phyloP scores from a whole-genome alignment of 257 asterid species.

The Thymus quinquecostatus region DNA sequence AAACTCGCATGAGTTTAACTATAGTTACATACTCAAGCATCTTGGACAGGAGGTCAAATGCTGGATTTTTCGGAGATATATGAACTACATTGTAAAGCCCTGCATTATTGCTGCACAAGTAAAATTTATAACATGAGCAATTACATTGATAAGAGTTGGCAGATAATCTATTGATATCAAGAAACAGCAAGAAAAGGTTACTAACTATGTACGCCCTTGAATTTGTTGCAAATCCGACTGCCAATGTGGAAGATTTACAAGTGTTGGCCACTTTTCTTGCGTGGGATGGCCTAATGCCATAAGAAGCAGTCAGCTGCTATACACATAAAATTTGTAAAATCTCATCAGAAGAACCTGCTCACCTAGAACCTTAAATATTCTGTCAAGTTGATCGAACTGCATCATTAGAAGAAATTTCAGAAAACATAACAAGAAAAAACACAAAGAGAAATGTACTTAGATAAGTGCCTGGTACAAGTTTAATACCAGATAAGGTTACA shows the following conservation, averaged over 20 bases:
- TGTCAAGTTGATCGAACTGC: constrained; percentile 99
- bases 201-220: constrained; percentile 94
- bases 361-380: constrained; percentile 96
- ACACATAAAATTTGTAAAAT: constrained; percentile 18
- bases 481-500: constrained; percentile 23
- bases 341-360: constrained; percentile 40
- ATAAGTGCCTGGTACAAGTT: constrained; percentile 3
- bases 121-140: constrained; percentile 23
- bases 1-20: constrained; percentile 32
- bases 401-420: constrained; percentile 37
- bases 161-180: constrained; percentile 19
- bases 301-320: constrained; percentile 31
- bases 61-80: constrained; percentile 82
- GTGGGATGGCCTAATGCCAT: constrained; percentile 90
- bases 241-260: constrained; percentile 96
- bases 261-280: constrained; percentile 90
- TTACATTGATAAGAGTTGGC: constrained; percentile 21
- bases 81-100: constrained; percentile 88
- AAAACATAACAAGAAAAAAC: constrained; percentile 20
- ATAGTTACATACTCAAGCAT: constrained; percentile 89
- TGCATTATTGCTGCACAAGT: constrained; percentile 73
- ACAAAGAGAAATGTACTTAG: constrained; percentile 8
- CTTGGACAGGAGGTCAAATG: constrained; percentile 90
- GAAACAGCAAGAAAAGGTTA: constrained; percentile 25
- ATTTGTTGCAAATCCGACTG: constrained; percentile 78